These are phyloP conservation scores for Flaveria robusta DNA, from an alignment of 129 eudicot genomes.

Conservation along the genomic window DNA sequence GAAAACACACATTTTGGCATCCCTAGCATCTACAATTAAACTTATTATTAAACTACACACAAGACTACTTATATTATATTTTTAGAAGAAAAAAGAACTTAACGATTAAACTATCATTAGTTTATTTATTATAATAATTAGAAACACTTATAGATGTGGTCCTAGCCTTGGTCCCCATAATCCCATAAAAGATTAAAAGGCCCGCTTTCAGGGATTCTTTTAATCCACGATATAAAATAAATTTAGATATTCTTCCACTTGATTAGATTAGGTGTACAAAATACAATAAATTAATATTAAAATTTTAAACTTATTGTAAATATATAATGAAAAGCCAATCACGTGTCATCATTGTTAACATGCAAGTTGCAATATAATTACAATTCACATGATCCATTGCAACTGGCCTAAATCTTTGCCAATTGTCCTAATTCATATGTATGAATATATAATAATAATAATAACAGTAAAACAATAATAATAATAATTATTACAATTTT, in stretches of 20 bases:
- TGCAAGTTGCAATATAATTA: not conserved
- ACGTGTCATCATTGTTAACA: not conserved
- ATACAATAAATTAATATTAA: not conserved
- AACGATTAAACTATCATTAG: not conserved
- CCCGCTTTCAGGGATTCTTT: constrained; percentile 8
- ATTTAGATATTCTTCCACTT: constrained; percentile 1
- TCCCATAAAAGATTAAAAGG: constrained; percentile 1
- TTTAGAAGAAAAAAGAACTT: too few species aligned
- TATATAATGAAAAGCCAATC: constrained; percentile 5
- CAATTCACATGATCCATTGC: not conserved
- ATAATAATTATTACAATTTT: too few species aligned
- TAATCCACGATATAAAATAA: not conserved
- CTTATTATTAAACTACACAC: too few species aligned
- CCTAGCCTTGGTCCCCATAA: constrained; percentile 19
- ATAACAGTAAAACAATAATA: too few species aligned
- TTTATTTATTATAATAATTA: not conserved
- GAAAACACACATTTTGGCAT: too few species aligned
- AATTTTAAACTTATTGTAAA: not conserved
- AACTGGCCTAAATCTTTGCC: constrained; percentile 6
- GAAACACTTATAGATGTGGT: not conserved
- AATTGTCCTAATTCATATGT: not conserved
- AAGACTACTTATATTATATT: too few species aligned
- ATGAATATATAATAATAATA: not conserved
- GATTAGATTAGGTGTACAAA: not conserved
- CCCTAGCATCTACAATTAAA: too few species aligned